Conservation (phyloP, 441 rosid genomes). For the Erodium moschatum region DNA sequence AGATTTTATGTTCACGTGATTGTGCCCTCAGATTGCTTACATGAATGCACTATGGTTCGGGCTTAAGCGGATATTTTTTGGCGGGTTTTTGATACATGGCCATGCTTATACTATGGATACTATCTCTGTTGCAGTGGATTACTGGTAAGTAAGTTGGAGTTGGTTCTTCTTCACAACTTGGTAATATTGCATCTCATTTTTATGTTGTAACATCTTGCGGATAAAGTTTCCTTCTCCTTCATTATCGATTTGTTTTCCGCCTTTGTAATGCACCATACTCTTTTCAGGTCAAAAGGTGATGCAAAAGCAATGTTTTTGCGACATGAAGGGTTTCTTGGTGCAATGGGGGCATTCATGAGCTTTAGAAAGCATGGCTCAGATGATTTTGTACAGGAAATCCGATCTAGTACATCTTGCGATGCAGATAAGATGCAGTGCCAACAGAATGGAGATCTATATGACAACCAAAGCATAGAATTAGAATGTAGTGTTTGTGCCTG, state of each 20-base stretch:
- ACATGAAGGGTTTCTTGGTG: constrained; percentile 5
- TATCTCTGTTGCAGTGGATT: constrained; percentile 84
- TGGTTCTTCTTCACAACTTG: too few relatives aligned
- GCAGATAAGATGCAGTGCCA: constrained; percentile 28
- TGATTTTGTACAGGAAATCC: neutral
- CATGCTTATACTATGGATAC: constrained; percentile 96
- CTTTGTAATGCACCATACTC: neutral
- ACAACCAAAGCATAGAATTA: constrained; percentile 32
- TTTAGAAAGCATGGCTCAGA: neutral
- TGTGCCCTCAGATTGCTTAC: constrained; percentile 20
- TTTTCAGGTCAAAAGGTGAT: constrained; percentile 6
- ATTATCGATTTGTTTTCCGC: neutral
- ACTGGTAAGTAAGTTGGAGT: constrained; percentile 43
- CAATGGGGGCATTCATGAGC: constrained; percentile 10
- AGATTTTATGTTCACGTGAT: neutral
- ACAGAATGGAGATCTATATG: constrained; percentile 23
- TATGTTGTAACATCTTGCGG: too few relatives aligned
- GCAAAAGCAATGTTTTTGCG: constrained; percentile 6
- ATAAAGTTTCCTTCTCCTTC: too few relatives aligned
- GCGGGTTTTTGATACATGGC: constrained; percentile 88
- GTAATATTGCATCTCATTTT: neutral
- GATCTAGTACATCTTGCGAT: neutral
- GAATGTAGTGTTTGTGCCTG: constrained; percentile 31
- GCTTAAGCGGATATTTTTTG: constrained; percentile 30
- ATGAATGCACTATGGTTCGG: constrained; percentile 8